A percentile compares a stretch with the other conserved stretches of the same genome.
Conservation (phyloP, 2,329 filamentous ascomycete genomes). For the Colletotrichum sp. region DNA sequence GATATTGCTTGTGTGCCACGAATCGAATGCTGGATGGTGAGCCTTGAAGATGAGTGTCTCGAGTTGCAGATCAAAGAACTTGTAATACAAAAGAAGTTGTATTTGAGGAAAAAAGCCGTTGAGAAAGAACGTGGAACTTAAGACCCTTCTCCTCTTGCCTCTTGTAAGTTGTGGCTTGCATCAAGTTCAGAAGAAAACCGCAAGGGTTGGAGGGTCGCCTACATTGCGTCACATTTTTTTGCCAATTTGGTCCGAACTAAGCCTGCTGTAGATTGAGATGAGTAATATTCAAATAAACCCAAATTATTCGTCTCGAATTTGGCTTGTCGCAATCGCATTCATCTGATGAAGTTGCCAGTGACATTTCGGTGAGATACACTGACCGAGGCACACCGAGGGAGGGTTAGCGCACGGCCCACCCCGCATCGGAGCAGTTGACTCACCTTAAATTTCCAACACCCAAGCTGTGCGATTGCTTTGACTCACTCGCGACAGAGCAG, state of each 20-base stretch:
- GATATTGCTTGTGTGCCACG: neutral
- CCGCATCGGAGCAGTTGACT: conserved; percentile 10
- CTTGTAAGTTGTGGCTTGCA: neutral
- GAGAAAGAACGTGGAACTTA: neutral
- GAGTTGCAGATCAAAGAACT: neutral
- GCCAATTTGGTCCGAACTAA: neutral
- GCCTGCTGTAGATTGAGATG: neutral
- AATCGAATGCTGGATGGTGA: neutral
- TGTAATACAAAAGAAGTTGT: neutral
- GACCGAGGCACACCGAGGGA: conserved; percentile 1
- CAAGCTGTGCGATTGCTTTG: neutral
- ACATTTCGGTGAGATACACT: neutral
- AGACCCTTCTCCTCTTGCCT: neutral
- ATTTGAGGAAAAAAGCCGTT: neutral
- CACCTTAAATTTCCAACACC: conserved; percentile 20
- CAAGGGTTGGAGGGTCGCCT: neutral
- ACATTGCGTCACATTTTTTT: neutral
- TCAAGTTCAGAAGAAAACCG: neutral
- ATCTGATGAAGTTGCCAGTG: neutral
- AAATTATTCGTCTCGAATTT: neutral
- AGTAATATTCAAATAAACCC: neutral
- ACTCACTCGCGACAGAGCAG: conserved; percentile 9
- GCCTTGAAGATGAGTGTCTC: neutral
- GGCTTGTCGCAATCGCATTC: neutral
- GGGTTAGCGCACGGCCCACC: conserved; percentile 7